These are phyloP conservation scores for Claviceps digitariae DNA, from an alignment of 2,329 filamentous ascomycete species.

Conservation along the genomic window DNA sequence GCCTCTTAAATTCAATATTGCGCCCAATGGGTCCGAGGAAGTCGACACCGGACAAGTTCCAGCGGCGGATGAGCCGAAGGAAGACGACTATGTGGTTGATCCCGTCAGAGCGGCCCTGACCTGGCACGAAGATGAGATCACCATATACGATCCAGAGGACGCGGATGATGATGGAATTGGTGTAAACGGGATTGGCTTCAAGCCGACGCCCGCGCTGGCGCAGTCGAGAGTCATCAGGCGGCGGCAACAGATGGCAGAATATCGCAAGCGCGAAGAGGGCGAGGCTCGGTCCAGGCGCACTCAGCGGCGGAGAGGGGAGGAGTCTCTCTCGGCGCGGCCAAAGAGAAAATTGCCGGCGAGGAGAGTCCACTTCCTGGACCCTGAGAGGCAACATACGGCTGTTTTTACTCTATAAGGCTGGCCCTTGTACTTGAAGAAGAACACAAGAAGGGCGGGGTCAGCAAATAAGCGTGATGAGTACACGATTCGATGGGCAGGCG, in stretches of 20 bases:
- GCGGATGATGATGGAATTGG: conserved; percentile 54
- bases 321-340: conserved; percentile 13
- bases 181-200: conserved; percentile 55
- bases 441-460: neutral
- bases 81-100: conserved; percentile 29
- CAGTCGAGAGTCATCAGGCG: conserved; percentile 43
- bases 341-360: conserved; percentile 16
- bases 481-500: neutral
- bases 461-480: neutral
- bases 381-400: conserved; percentile 20
- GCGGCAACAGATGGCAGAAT: conserved; percentile 48
- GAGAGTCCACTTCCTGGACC: conserved; percentile 28
- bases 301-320: conserved; percentile 31
- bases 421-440: neutral
- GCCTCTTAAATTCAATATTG: conserved; percentile 19
- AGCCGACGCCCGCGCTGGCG: conserved; percentile 47
- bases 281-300: conserved; percentile 45
- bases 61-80: conserved; percentile 7
- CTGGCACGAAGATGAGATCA: conserved; percentile 57
- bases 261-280: conserved; percentile 44
- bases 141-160: conserved; percentile 50
- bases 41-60: neutral
- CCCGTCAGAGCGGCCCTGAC: conserved; percentile 46
- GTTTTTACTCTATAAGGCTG: conserved; percentile 13
- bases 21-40: conserved; percentile 9